Conservation (phyloP, 2,329 filamentous ascomycete genomes). For the Achaetomium macrosporum region DNA sequence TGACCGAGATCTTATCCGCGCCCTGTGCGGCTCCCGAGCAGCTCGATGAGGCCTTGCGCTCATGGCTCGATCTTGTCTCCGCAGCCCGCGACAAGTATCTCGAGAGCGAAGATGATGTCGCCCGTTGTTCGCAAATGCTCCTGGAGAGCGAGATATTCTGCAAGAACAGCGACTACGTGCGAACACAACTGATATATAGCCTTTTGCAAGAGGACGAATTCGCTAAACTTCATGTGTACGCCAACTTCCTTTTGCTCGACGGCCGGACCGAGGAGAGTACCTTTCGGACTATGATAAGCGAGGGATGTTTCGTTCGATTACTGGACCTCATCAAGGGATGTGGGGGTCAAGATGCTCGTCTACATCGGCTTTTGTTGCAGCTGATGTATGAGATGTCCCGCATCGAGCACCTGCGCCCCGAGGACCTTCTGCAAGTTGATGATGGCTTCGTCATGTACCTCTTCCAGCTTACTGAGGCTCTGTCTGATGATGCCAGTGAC, state of each 20-base stretch:
- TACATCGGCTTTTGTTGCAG: conserved; percentile 79
- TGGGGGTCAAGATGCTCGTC: conserved; percentile 57
- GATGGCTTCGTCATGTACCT: conserved; percentile 81
- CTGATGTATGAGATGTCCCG: conserved; percentile 95
- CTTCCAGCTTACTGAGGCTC: conserved; percentile 79
- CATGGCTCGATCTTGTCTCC: conserved; percentile 74
- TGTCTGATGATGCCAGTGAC: conserved; percentile 81
- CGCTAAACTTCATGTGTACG: conserved; percentile 72
- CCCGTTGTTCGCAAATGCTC: conserved; percentile 72
- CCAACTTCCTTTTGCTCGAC: conserved; percentile 80
- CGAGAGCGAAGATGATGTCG: conserved; percentile 70
- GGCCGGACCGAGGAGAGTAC: conserved; percentile 70
- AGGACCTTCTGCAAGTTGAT: conserved; percentile 70
- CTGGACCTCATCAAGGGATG: conserved; percentile 71
- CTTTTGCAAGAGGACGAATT: conserved; percentile 83
- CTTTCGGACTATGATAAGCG: conserved; percentile 81
- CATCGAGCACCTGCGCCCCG: conserved; percentile 71
- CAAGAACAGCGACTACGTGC: conserved; percentile 75
- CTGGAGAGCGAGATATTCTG: conserved; percentile 69
- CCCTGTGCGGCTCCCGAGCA: conserved; percentile 48
- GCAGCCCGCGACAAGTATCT: conserved; percentile 71
- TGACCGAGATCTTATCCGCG: conserved; percentile 41
- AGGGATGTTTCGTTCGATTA: conserved; percentile 76
- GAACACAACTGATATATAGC: conserved; percentile 87
- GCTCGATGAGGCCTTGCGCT: conserved; percentile 79